Base-by-base conservation (phyloP, 805 yeast species). In the Metschnikowia drakensbergensis region DNA sequence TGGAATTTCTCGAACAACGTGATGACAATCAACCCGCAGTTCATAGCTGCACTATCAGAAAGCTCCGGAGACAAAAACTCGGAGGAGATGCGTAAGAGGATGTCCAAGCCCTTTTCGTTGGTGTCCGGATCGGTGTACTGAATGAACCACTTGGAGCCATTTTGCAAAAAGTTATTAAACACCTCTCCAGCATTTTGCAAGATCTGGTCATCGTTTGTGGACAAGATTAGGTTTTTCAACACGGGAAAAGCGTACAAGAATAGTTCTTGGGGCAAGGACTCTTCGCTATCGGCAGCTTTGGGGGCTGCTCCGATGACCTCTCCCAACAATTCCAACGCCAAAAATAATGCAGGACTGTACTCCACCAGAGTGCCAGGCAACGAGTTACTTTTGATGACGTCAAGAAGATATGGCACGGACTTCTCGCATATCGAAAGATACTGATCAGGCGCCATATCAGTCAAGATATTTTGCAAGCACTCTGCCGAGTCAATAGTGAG, bases 1-100 rank as follows among this genome's bases (percentile, higher is more conserved):
- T 71, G 74, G 46, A 69, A 83, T 50, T 77, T 77, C 17, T 79
- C 77, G 33, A 87, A 72, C 31, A 85, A 70, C 0, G 84, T 76
- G 8, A 79, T 72, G 2, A 86, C 82, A 23, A 87, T 76, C 6
- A 76, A 69, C 9, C 92, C 97, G 38, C 88, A 79, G 49, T 86
- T 84, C 66, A 83, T 74, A 1, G 95, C 91, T 0, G 96, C 96
- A 38, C 85, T 79, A 56, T 90, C 97, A 11, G 86, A 77, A 48
- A 87, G 71, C 6, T 74, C 73, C 0, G 96, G 88, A 1, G 86
- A 80, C 30, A 92, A 73, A 45, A 89, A 79, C 58, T 82, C 82
- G 3, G 87, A 79, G 2, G 85, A 82, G 10, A 86, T 79, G 30
- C 76, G 72, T 13, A 94, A 67, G n/a, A 88, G 72, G 2, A 75